Evolutionary conservation across 2,329 filamentous ascomycete genomes (phyloP), one percentile per base, ranked within the genome.

Genomic region (Sporothrix humicola): DNA sequence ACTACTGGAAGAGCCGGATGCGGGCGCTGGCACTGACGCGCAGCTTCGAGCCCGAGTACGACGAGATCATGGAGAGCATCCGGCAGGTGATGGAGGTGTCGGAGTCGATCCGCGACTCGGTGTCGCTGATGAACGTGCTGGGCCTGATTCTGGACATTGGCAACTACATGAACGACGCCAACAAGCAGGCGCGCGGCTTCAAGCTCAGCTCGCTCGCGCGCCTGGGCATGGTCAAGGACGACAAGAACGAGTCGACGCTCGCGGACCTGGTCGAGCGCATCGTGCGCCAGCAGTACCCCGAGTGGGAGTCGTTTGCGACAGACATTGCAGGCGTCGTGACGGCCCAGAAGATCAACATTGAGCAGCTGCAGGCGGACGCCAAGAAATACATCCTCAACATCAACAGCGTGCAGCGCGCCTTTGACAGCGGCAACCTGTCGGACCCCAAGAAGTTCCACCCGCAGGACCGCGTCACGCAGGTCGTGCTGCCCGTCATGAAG

Each of bases 141-240:
- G 95, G 95, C 74, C 87, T 98, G 75, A 99, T 99, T 82, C 86
- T 99, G 78, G 95, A 98, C 82, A 97, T 99, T 79, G 96, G 96
- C 82, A 99, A 99, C 83, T 99, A 97, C 87, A 99, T 99, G 96
- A 99, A 99, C 85, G 96, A 98, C 81, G 92, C 95, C 72, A 98
- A 98, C 84, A 99, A 99, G 85, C 96, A 98, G 83, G 96, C 96
- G 3, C 93, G 92, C 73, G 96, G 96, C 76, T 99, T 99, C 91
- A 99, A 99, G 85, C 89, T 99, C 15, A 96, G 94, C 80, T 98
- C 96, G 6, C 90, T 99, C 68, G 93, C 93, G 42, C 91, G 96
- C 72, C 86, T 99, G 72, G 95, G 92, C 75, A 98, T 99, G 95
- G 93, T 98, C 80, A 99, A 99, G 84, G 96, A 99, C 80, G 94